These are phyloP conservation scores for Helminthosporium solani DNA, from an alignment of 2,329 filamentous ascomycete genomes.

Conservation along the genomic window DNA sequence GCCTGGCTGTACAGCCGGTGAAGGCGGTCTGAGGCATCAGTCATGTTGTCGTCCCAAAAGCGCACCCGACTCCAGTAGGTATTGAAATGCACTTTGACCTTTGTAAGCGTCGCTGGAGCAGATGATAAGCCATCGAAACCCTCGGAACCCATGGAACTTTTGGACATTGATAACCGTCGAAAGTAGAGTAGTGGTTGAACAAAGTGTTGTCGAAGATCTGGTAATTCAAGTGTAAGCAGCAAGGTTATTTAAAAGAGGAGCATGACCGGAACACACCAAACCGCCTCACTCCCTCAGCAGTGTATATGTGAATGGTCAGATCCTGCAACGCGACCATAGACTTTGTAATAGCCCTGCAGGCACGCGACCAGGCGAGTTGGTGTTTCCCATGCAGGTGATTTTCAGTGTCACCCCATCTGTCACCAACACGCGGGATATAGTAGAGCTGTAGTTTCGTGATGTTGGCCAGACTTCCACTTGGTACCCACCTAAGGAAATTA, in stretches of 20 bases:
- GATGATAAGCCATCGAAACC: neutral
- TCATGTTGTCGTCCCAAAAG: slow-evolving; percentile 13
- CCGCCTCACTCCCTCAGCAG: slow-evolving; percentile 14
- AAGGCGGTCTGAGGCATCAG: slow-evolving; percentile 20
- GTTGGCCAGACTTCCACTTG: slow-evolving; percentile 14
- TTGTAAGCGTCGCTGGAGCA: neutral
- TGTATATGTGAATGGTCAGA: slow-evolving; percentile 24
- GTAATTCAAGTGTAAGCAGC: neutral
- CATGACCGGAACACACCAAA: slow-evolving; percentile 32
- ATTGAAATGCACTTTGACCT: slow-evolving; percentile 20
- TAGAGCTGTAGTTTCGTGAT: slow-evolving; percentile 34
- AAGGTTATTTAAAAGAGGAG: slow-evolving; percentile 11
- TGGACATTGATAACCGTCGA: slow-evolving; percentile 15
- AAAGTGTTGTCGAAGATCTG: slow-evolving; percentile 9
- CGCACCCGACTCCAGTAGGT: slow-evolving; percentile 8
- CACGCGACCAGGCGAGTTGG: slow-evolving; percentile 19
- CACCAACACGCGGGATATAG: slow-evolving; percentile 30
- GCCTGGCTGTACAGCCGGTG: slow-evolving; percentile 31
- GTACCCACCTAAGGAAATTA: slow-evolving; percentile 26
- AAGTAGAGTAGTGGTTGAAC: slow-evolving; percentile 33
- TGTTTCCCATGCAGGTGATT: slow-evolving; percentile 20
- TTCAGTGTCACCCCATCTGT: neutral
- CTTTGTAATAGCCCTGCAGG: slow-evolving; percentile 22
- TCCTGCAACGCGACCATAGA: slow-evolving; percentile 21
- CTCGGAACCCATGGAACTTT: too few relatives aligned